phyloP scores from a whole-genome alignment of 1,139 yeast genomes.

The Eremothecium gossypii region DNA sequence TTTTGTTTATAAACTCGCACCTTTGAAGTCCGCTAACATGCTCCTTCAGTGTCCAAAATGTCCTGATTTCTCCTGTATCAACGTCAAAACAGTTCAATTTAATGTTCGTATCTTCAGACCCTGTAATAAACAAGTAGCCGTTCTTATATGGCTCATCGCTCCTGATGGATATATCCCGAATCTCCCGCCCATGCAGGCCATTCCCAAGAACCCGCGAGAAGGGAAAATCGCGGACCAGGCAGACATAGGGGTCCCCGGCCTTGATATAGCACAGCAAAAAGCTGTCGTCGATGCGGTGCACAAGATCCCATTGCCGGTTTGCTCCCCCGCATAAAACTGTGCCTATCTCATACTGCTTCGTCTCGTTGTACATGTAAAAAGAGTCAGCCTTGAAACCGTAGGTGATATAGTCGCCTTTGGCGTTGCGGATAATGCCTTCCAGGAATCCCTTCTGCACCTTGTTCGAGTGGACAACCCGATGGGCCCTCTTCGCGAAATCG shows the following conservation, averaged over 20 bases:
- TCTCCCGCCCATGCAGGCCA: constrained; percentile 90
- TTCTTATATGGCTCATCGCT: constrained; percentile 17
- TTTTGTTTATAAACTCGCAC: constrained; percentile 49
- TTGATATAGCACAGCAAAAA: constrained; percentile 38
- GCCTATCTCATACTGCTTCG: constrained; percentile 59
- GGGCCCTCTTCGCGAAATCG: constrained; percentile 11
- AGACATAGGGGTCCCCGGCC: constrained; percentile 37
- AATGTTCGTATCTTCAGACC: constrained; percentile 82
- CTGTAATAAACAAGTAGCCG: constrained; percentile 48
- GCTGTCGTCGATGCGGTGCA: constrained; percentile 12
- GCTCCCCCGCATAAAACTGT: constrained; percentile 86
- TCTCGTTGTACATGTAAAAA: constrained; percentile 79
- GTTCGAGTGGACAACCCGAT: constrained; percentile 44
- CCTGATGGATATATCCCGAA: constrained; percentile 54
- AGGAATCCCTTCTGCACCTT: constrained; percentile 65
- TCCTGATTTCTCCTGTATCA: constrained; percentile 35
- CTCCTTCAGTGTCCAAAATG: constrained; percentile 57
- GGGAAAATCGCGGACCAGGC: constrained; percentile 21
- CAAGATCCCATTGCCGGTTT: constrained; percentile 71
- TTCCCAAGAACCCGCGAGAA: constrained; percentile 32
- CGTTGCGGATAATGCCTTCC: constrained; percentile 54
- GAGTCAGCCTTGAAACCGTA: constrained; percentile 77
- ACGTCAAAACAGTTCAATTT: constrained; percentile 40
- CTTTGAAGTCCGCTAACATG: constrained; percentile 87
- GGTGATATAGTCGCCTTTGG: constrained; percentile 43